Evolutionary conservation across 1,284 basidiomycete species (phyloP).

Genomic region (Sporisorium graminicola): DNA sequence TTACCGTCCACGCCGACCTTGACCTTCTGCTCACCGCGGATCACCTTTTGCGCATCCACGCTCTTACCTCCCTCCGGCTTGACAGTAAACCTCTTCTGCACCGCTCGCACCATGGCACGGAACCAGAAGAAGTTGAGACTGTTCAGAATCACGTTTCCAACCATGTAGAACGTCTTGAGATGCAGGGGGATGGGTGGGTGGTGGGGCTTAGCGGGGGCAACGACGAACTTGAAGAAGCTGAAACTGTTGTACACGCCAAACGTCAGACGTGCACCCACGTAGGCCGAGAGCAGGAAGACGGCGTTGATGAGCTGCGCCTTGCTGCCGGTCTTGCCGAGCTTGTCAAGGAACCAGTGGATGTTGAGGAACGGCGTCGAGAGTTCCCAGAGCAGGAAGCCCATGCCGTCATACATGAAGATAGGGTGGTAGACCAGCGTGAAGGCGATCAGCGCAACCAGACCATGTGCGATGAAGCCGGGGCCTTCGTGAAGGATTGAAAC

Average conservation of each 20-base stretch:
- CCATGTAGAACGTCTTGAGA: slow-evolving; percentile 53
- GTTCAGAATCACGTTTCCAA: slow-evolving; percentile 61
- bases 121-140: slow-evolving; percentile 71
- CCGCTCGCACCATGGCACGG: slow-evolving; percentile 68
- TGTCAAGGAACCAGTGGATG: slow-evolving; percentile 71
- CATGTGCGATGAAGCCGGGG: slow-evolving; percentile 70
- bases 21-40: slow-evolving; percentile 52
- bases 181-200: slow-evolving; percentile 33
- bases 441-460: slow-evolving; percentile 64
- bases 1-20: slow-evolving; percentile 50
- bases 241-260: slow-evolving; percentile 69
- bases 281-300: slow-evolving; percentile 63
- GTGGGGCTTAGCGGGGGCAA: slow-evolving; percentile 56
- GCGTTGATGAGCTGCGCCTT: slow-evolving; percentile 69
- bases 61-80: slow-evolving; percentile 25
- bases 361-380: slow-evolving; percentile 70
- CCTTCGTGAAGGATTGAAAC: slow-evolving; percentile 68
- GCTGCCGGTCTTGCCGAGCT: slow-evolving; percentile 69
- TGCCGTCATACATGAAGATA: slow-evolving; percentile 70
- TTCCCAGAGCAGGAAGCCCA: slow-evolving; percentile 70
- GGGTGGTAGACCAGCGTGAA: slow-evolving; percentile 67
- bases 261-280: slow-evolving; percentile 67
- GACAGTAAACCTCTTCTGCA: slow-evolving; percentile 66
- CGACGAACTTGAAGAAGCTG: slow-evolving; percentile 60
- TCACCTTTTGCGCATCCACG: slow-evolving; percentile 49